Evolutionary conservation across 495 filamentous ascomycete genomes (phyloP).

Genomic region (Aspergillus campestris): DNA sequence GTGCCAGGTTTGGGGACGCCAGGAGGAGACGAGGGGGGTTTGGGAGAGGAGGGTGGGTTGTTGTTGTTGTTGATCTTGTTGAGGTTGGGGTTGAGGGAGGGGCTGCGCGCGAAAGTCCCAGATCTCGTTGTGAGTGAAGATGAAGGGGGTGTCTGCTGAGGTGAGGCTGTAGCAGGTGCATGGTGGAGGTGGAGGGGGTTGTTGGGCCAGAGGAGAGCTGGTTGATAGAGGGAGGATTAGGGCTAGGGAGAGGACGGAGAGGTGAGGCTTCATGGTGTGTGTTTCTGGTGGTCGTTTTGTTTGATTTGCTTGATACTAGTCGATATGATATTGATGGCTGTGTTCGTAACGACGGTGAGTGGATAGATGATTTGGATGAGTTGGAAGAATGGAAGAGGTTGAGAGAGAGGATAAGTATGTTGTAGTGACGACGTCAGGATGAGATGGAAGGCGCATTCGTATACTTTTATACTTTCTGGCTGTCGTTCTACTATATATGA

Average conservation of each 20-base stretch:
- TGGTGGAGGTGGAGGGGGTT: neutral
- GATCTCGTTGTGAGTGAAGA: conserved; percentile 57
- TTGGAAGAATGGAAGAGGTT: neutral
- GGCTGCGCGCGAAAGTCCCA: conserved; percentile 53
- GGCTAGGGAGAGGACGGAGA: too few relatives aligned
- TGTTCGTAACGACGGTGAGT: too few relatives aligned
- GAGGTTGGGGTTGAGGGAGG: conserved; percentile 12
- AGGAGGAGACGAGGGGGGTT: conserved; percentile 39
- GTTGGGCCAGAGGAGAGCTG: neutral
- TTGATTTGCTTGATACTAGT: too few relatives aligned
- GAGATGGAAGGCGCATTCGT: neutral
- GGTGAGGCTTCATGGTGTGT: too few relatives aligned
- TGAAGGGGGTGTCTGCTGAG: conserved; percentile 33
- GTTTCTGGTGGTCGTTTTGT: too few relatives aligned
- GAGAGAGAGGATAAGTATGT: neutral
- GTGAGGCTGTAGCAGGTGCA: conserved; percentile 34
- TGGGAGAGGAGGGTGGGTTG: conserved; percentile 17
- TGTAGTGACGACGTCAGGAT: conserved; percentile 1
- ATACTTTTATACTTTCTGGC: neutral
- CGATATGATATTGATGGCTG: too few relatives aligned
- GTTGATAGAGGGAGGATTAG: too few relatives aligned
- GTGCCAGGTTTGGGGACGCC: conserved; percentile 54
- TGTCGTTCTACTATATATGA: too few relatives aligned
- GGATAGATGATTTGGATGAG: neutral
- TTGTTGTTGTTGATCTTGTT: conserved; percentile 9